Conservation (phyloP, 495 filamentous ascomycete species). For the Xylaria intraflava region DNA sequence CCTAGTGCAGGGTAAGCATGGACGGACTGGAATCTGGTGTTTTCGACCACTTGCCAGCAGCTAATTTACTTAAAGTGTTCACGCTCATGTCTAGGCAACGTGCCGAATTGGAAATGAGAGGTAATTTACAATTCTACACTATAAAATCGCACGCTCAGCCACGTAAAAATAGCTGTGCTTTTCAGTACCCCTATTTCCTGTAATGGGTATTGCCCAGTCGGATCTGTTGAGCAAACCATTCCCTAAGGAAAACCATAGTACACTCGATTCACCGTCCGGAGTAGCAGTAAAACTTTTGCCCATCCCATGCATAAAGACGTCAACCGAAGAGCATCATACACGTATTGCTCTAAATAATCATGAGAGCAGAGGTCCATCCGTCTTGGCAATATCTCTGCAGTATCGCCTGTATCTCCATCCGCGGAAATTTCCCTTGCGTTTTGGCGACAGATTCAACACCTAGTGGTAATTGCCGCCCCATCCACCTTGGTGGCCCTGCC, state of each 20-base stretch:
- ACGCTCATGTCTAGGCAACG: neutral
- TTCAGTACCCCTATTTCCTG: constrained; percentile 30
- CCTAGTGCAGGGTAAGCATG: constrained; percentile 10
- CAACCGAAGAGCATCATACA: constrained; percentile 21
- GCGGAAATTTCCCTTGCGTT: constrained; percentile 6
- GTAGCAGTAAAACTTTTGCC: constrained; percentile 26
- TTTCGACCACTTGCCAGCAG: neutral
- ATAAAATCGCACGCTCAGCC: constrained; percentile 2
- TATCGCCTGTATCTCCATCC: constrained; percentile 2
- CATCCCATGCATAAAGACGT: constrained; percentile 21
- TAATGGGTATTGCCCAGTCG: constrained; percentile 20
- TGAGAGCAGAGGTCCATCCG: constrained; percentile 20
- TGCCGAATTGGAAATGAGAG: constrained; percentile 5
- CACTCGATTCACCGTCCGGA: constrained; percentile 24
- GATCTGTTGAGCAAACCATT: constrained; percentile 20
- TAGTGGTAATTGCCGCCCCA: constrained; percentile 70
- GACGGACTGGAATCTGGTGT: neutral
- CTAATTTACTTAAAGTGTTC: neutral
- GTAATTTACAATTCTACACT: constrained; percentile 13
- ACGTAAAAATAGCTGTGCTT: constrained; percentile 15
- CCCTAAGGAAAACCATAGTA: constrained; percentile 30
- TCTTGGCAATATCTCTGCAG: constrained; percentile 8
- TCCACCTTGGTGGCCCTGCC: constrained; percentile 42
- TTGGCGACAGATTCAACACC: constrained; percentile 14
- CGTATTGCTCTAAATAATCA: constrained; percentile 16